Base-by-base conservation (phyloP, 371 early-diverging fungal species). In the Nematocida parisii region DNA sequence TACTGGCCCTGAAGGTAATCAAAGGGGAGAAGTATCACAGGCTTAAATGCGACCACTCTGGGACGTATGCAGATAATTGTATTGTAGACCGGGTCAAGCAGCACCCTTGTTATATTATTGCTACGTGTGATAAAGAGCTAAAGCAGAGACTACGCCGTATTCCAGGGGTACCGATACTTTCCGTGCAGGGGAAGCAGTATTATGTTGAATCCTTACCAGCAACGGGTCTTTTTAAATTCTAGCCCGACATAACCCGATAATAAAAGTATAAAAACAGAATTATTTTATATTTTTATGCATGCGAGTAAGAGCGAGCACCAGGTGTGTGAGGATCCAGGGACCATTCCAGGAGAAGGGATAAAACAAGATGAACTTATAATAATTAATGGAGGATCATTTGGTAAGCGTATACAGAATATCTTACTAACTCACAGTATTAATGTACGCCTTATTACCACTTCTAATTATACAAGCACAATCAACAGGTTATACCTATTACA, bases 51-150 rank as follows among this genome's bases (percentile, higher is more conserved):
- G 90, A 93, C 61, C 99, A 99, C 88, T 94, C 94, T 83, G 98
- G 99, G 46, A 97, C 95, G 1, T 99, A 98, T 89, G 99, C 98
- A 44, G 99, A 99, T 90, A 97, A 99, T 89, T 99, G 99, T 86
- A 88, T 99, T 55, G 93, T 98, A 3, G 90, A 95, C 70, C 89
- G 99, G 47, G 91, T 97, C 4, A 94, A 91, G 90, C 93, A 90
- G 87, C 94, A 96, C 87, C 91, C 92, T 81, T 96, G 96, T 88
- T 99, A 95, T 86, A 94, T 99, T 83, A 96, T 99, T 3, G 99
- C 99, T 18, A 99, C 98, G 5, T 96, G 96, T 84, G 99, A 99
- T 90, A 90, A 91, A 75, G 97, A 96, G 85, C 88, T 99, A 73
- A 96, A 96, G 89, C 90, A 94, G 71, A 91, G 98, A 84, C 94